phyloP scores from a whole-genome alignment of 129 eudicot genomes.

The Centrapalus pauciflorus region DNA sequence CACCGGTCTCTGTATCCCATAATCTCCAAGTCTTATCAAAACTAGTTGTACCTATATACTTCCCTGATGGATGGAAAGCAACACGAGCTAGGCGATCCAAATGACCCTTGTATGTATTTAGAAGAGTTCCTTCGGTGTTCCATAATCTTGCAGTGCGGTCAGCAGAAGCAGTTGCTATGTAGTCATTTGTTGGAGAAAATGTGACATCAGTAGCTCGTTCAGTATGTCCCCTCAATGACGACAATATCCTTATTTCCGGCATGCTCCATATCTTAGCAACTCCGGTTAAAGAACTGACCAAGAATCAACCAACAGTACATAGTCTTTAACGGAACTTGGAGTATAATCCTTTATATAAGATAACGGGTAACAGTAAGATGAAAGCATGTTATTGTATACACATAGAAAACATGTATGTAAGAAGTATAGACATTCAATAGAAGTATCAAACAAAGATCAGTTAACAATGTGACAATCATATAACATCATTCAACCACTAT shows the following conservation, averaged over 20 bases:
- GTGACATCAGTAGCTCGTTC: slow-evolving; percentile 86
- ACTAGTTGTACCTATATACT: slow-evolving; percentile 83
- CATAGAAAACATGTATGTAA: neutral
- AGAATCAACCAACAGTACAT: neutral
- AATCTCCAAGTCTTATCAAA: slow-evolving; percentile 93
- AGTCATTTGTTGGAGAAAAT: slow-evolving; percentile 67
- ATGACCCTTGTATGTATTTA: slow-evolving; percentile 78
- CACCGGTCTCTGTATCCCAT: slow-evolving; percentile 91
- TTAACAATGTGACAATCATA: neutral
- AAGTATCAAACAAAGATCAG: neutral
- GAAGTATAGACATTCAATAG: neutral
- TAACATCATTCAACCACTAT: neutral
- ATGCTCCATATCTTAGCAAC: slow-evolving; percentile 85
- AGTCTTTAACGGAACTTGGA: neutral
- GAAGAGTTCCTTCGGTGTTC: slow-evolving; percentile 59
- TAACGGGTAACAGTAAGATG: neutral
- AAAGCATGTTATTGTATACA: neutral
- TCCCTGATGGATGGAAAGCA: slow-evolving; percentile 95
- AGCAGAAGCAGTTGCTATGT: slow-evolving; percentile 88
- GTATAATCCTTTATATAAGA: neutral
- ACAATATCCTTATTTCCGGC: slow-evolving; percentile 52
- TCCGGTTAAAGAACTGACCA: slow-evolving; percentile 65
- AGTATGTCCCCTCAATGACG: slow-evolving; percentile 75
- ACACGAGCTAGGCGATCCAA: slow-evolving; percentile 91
- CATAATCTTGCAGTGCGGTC: slow-evolving; percentile 91